Percentiles rank a stretch among this genome's conserved stretches.
Evolutionary conservation across 345 rosid genomes (phyloP).

Genomic region (Cardamine occulta): DNA sequence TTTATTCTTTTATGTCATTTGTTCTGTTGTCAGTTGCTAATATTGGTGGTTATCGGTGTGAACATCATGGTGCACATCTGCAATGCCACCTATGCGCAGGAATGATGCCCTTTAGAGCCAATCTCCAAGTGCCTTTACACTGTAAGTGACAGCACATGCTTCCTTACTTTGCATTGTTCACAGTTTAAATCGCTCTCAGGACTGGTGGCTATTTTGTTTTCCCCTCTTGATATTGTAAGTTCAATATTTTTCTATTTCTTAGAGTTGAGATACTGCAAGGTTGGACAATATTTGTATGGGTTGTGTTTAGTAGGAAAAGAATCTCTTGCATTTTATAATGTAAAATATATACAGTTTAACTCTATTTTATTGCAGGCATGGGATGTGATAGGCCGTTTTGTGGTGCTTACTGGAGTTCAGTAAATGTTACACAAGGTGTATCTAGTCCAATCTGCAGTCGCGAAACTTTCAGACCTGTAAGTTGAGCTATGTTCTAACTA

Average conservation of each 20-base stretch:
- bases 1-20: slow-evolving; percentile 3
- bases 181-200: slow-evolving; percentile 7
- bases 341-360: not conserved
- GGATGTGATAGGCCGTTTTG: slow-evolving; percentile 91
- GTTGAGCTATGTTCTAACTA: slow-evolving; percentile 15
- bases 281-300: not conserved
- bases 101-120: slow-evolving; percentile 82
- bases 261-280: not conserved
- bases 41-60: slow-evolving; percentile 68
- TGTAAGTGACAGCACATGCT: slow-evolving; percentile 54
- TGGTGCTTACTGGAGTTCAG: slow-evolving; percentile 83
- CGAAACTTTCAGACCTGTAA: slow-evolving; percentile 72
- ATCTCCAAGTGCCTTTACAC: slow-evolving; percentile 67
- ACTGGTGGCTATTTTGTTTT: not conserved
- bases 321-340: not conserved
- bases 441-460: slow-evolving; percentile 52
- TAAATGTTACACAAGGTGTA: slow-evolving; percentile 51
- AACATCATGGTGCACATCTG: slow-evolving; percentile 62
- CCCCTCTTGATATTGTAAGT: slow-evolving; percentile 13
- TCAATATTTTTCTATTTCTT: not conserved
- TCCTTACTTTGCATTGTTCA: slow-evolving; percentile 16
- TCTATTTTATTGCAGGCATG: slow-evolving; percentile 58
- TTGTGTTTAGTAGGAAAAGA: not conserved
- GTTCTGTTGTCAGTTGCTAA: slow-evolving; percentile 50
- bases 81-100: slow-evolving; percentile 87